These are phyloP conservation scores for Hsuehochloa calcarea DNA, from an alignment of 176 grass and related monocot genomes.

Conservation along the genomic window DNA sequence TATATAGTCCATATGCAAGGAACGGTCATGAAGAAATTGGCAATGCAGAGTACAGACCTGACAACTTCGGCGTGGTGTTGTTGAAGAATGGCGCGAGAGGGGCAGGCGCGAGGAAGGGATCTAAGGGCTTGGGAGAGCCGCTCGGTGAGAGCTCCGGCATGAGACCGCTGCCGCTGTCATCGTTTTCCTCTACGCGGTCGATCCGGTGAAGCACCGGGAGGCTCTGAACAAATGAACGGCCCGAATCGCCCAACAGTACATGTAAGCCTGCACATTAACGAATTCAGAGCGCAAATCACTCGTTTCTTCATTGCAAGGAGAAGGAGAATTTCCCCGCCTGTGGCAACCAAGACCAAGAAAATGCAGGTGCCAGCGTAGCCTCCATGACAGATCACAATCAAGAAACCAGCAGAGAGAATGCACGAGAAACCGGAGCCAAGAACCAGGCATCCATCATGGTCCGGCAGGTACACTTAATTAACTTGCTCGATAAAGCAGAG, in stretches of 20 bases:
- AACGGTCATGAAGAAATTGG: background rate
- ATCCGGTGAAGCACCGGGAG: conserved; percentile 27
- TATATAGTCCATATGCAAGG: background rate
- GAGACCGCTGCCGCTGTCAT: conserved; percentile 35
- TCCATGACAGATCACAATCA: conserved; percentile 19
- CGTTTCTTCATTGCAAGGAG: background rate
- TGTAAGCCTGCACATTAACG: conserved; percentile 50
- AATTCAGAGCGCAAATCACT: conserved; percentile 19
- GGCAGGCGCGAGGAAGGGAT: conserved; percentile 69
- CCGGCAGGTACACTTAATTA: background rate
- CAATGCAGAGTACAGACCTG: conserved; percentile 41
- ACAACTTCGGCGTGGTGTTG: conserved; percentile 80
- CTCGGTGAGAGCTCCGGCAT: conserved; percentile 69
- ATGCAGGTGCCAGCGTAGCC: background rate
- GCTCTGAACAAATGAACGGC: conserved; percentile 41
- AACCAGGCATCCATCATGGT: background rate
- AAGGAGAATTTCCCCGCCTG: background rate
- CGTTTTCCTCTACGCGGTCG: conserved; percentile 35
- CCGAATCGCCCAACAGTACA: conserved; percentile 27
- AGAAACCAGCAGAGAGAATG: background rate
- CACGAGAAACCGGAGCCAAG: background rate
- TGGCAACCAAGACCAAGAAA: background rate
- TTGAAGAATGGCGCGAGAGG: conserved; percentile 83
- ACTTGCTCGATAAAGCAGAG: background rate
- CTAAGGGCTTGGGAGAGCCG: conserved; percentile 65